phyloP scores from a whole-genome alignment of 2,329 filamentous ascomycete species.

The Hymenoscyphus infarciens region DNA sequence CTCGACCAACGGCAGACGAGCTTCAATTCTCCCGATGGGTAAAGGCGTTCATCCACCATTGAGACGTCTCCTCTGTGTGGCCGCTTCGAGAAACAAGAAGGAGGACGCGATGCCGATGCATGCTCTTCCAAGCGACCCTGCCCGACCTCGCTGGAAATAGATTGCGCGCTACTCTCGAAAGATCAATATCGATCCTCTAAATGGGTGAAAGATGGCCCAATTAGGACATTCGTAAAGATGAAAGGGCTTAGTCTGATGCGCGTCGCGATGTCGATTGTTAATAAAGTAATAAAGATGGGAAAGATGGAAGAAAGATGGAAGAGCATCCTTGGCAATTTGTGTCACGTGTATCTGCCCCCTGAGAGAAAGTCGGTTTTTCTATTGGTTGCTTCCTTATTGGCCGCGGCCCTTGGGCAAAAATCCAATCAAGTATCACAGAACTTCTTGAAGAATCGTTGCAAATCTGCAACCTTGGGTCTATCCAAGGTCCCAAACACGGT shows the following conservation, averaged over 20 bases:
- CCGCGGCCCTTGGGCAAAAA: not conserved
- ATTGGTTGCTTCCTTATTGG: no score
- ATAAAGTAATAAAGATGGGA: not conserved
- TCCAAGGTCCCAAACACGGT: not conserved
- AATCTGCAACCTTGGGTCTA: not conserved
- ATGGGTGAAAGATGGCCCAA: not conserved
- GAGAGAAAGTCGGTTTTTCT: not conserved
- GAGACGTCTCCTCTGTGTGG: not conserved
- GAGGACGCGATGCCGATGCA: no score
- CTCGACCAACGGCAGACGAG: not conserved
- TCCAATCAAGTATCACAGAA: not conserved
- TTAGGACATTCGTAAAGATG: not conserved
- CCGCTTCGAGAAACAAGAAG: not conserved
- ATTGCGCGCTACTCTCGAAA: constrained; percentile 2
- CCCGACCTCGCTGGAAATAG: not conserved
- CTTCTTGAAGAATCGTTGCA: not conserved
- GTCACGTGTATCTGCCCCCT: not conserved
- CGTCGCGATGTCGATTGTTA: not conserved
- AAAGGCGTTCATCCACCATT: not conserved
- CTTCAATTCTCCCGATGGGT: constrained; percentile 7
- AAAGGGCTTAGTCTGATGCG: not conserved
- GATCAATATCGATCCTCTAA: not conserved
- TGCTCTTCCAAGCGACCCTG: not conserved
- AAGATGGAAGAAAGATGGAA: not conserved
- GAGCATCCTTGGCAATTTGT: not conserved